Conservation (phyloP, 2,329 filamentous ascomycete genomes). For the Botrytis byssoidea region DNA sequence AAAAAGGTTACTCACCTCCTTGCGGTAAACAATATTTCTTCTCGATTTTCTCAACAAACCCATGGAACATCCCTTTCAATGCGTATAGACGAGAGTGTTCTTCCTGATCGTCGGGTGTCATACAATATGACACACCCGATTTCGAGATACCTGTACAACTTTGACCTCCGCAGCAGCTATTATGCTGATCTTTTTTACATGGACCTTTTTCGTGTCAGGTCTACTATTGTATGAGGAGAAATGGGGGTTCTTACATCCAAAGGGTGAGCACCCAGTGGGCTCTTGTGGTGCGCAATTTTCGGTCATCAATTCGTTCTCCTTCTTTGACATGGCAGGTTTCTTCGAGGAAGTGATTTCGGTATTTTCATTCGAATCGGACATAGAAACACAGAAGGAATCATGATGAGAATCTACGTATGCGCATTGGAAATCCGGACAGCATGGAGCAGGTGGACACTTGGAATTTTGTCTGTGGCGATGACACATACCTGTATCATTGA, state of each 20-base stretch:
- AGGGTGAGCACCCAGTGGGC: neutral
- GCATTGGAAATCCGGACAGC: neutral
- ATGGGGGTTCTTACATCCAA: neutral
- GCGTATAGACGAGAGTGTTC: neutral
- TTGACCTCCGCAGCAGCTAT: constrained; percentile 3
- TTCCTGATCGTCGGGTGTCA: neutral
- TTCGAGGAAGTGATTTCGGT: neutral
- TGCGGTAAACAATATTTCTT: neutral
- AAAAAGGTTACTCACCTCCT: neutral
- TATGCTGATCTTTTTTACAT: neutral
- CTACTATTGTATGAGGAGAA: neutral
- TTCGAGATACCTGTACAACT: neutral
- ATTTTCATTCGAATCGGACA: neutral
- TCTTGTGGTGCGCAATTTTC: neutral
- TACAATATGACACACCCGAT: neutral
- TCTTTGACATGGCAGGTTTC: neutral
- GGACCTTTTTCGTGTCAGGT: neutral
- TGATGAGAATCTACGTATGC: neutral
- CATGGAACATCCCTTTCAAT: constrained; percentile 5
- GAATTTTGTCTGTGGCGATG: neutral
- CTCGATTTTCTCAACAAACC: neutral
- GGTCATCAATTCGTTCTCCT: neutral
- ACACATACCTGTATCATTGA: neutral
- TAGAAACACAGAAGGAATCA: neutral
- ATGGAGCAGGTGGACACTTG: neutral